Percentiles rank a stretch among this genome's conserved stretches.
These are phyloP conservation scores for Nicotiana rustica DNA, from an alignment of 305 asterid species.

Conservation along the genomic window DNA sequence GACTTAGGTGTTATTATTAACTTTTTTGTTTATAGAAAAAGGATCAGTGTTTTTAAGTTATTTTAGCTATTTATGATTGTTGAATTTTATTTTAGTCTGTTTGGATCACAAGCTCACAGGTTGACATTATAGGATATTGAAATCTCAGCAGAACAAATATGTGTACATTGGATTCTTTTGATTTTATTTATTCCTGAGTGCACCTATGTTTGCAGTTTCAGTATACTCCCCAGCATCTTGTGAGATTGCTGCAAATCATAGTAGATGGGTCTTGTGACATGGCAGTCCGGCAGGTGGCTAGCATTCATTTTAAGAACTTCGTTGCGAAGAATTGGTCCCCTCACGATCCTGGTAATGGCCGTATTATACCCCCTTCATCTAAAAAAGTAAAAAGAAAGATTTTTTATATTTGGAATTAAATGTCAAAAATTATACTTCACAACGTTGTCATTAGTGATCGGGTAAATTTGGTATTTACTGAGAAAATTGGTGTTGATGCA, in stretches of 20 bases:
- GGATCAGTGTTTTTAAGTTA: too few species aligned
- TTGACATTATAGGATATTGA: conserved; percentile 9
- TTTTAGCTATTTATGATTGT: conserved; percentile 25
- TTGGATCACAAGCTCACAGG: conserved; percentile 5
- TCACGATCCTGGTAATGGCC: conserved; percentile 65
- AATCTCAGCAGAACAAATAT: background rate
- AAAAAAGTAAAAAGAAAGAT: background rate
- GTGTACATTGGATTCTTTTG: conserved; percentile 5
- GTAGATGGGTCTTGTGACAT: conserved; percentile 80
- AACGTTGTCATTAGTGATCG: conserved; percentile 3
- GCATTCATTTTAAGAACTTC: conserved; percentile 94
- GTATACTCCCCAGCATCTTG: conserved; percentile 88
- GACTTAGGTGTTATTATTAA: background rate
- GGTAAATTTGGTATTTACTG: conserved; percentile 23
- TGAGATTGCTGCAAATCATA: conserved; percentile 95
- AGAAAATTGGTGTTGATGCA: conserved; percentile 40
- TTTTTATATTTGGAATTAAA: background rate
- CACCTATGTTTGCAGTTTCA: conserved; percentile 67
- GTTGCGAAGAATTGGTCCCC: conserved; percentile 90
- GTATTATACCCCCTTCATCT: background rate
- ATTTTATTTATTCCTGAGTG: conserved; percentile 32
- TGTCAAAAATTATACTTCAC: background rate
- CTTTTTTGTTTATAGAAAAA: too few species aligned
- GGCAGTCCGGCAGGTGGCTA: conserved; percentile 96
- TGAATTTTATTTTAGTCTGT: background rate